Base-by-base conservation (phyloP, 192 early-diverging fungal species). In the Spizellomyces sp. region DNA sequence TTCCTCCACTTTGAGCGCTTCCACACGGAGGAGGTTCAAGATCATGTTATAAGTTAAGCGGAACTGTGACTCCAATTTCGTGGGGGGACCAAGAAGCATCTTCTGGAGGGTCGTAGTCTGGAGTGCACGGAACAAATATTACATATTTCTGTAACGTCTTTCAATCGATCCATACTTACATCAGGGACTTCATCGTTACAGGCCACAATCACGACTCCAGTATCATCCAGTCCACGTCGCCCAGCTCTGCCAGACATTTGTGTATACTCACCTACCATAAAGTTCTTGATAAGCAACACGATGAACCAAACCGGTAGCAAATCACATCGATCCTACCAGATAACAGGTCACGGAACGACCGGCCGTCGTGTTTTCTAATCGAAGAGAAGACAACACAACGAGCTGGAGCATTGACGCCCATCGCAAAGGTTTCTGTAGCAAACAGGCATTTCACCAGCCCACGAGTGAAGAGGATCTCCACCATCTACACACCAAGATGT, bases 221-320 rank as follows among this genome's bases (percentile, higher is more conserved):
- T 96, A 14, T 83, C 81, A 69, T 99, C 97, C 22, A 96, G 80
- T 8, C 95, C 95, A 83, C 96, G 92, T 64, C 97, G 86, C 55
- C 97, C 97, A 50, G 97, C 97, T 56, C 97, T 89, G 0, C 97
- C 97, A 12, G 94, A 93, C 97, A 99, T 99, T 87, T 99, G 97
- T 5, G 94, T 99, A 77, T 99, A 99, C 73, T 99, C 97, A 58
- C 94, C 91, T 90, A 67, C 10, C 44, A 58, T 54, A 61, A 68
- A 52, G 48, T 12, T 27, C 19, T 45, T 5, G 19, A 45, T 7
- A 73, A 27, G 46, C 14, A 61, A 14, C 15, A 4, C 22, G 27
- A 14, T 14, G 15, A 15, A 61, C 60, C 22, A 22, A 61, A 61
- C 15, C 3, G 52, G 52, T n/a, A 55, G 52, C 15, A 55, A 15